Evolutionary conservation across 2,329 filamentous ascomycete species (phyloP), one percentile per base, ranked within the genome.

Genomic region (Alternaria brassicicola): DNA sequence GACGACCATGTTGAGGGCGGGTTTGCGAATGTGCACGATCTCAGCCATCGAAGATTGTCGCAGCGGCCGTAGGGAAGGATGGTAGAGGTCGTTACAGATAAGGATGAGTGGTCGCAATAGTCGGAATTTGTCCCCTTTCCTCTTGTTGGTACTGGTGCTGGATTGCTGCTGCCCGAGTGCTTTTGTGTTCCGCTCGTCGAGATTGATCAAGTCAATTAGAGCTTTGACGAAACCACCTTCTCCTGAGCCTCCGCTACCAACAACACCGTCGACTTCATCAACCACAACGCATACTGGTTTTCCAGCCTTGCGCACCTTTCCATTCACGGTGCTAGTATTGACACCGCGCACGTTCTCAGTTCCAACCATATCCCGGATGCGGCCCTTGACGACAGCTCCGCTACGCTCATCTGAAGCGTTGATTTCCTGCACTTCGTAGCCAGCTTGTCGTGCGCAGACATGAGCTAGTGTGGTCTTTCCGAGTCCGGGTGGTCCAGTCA

Each of bases 21-120:
- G 93, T 68, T 95, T 95, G 46, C 94, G 91, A 31, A 97, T 89
- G 71, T 96, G 93, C 21, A 99, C 89, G 36, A 98, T 88, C 75
- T 99, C 95, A 0, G 94, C 95, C 48, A 95, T 87, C 0, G 92
- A 93, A 63, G 81, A 81, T 61, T 94, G 90, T n/a, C 95, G 88
- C 7, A 99, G 82, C 0, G 92, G 93, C 26, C 93, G 86, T 38
- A 99, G 83, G 19, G 93, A 91, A 4, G 94, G 89, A 67, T 97
- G 93, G 72, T 99, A 99, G 1, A 98, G 88, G 75, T 99, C 96
- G 70, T 99, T 99, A 81, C 95, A 99, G 67, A 99, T 95, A 46
- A 99, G 83, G 49, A 99, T 92, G 28, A 99, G 82, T 0, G 95
- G 95, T 43, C 95, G 85, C 78, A 96, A 86, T 61, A 97, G 85